Base-by-base conservation (phyloP, 2,329 filamentous ascomycete species). In the Talaromyces sp. region DNA sequence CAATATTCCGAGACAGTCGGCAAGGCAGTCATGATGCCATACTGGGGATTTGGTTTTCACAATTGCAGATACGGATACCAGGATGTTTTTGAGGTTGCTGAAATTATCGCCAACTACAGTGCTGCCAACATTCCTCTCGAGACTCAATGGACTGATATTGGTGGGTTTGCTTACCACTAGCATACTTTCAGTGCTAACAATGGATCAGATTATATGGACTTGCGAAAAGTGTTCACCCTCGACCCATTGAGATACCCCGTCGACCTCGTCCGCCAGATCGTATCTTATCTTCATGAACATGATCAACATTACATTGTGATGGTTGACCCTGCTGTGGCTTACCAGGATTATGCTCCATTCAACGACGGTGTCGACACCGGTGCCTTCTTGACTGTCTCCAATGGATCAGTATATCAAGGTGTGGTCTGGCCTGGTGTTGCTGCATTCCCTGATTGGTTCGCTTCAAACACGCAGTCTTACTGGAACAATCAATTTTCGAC, bases 341-440 rank as follows among this genome's bases (percentile, higher is more conserved):
- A 66, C 35, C 24, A 37, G 19, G 43, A 66, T 41, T 64, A 66
- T 48, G 3, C 72, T 1, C 79, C 85, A 0, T 93, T 87, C 74
- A 80, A 88, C 60, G 82, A 85, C 16, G 90, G 90, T 0, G 75
- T 86, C 1, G 82, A 85, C 6, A 77, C 84, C n/a, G 83, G 79
- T 22, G 75, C 85, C 10, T 87, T 87, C 74, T 72, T 86, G 37
- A 82, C 83, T 50, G 70, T 72, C 7, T 67, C 71, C 43, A 88
- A 92, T 69, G 89, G 82, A 14, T 80, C 80, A 11, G 73, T 84
- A 31, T 84, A 83, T 67, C 71, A 83, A 66, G 85, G 77, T 16
- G 89, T 92, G 16, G 90, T 93, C 24, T 94, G 91, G 91, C 88
- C 91, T 6, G 91, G 91, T 54, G 83, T 87, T 14, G 85, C 88